Conservation (phyloP, 306 rosid genomes). For the Gastrolobium villosum region DNA sequence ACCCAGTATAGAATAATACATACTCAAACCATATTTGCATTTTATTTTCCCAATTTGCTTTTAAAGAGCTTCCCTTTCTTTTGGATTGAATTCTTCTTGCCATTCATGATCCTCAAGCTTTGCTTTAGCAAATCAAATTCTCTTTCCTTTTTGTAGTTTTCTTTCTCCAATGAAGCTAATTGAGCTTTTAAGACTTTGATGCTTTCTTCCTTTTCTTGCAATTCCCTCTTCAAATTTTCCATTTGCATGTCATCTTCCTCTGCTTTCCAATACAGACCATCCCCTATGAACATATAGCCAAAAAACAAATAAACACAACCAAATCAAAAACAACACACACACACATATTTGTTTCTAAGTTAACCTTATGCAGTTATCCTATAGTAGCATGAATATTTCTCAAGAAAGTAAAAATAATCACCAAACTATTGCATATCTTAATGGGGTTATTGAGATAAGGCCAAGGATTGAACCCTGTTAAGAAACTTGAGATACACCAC, state of each 20-base stretch:
- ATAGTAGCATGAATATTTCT: not conserved
- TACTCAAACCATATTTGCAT: constrained; percentile 19
- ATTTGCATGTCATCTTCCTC: constrained; percentile 70
- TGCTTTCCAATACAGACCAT: constrained; percentile 77
- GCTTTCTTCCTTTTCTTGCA: constrained; percentile 75
- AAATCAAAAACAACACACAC: constrained; percentile 14
- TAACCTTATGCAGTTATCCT: not conserved
- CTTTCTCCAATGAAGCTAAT: constrained; percentile 67
- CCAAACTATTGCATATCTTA: constrained; percentile 11
- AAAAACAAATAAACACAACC: constrained; percentile 13
- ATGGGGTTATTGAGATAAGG: not conserved
- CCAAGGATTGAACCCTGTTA: constrained; percentile 32
- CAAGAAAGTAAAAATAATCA: not conserved
- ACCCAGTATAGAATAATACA: constrained; percentile 34
- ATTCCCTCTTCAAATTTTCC: constrained; percentile 68
- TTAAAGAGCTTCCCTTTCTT: constrained; percentile 54
- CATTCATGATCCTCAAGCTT: constrained; percentile 83
- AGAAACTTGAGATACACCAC: no score
- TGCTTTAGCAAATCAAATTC: constrained; percentile 92
- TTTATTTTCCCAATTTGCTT: constrained; percentile 49
- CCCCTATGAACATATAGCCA: constrained; percentile 53
- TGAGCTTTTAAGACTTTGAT: constrained; percentile 57
- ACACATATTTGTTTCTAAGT: not conserved
- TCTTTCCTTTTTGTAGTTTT: constrained; percentile 65
- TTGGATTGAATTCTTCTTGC: constrained; percentile 57